Conservation (phyloP, 1,284 basidiomycete genomes). For the Phlebopus sp. region DNA sequence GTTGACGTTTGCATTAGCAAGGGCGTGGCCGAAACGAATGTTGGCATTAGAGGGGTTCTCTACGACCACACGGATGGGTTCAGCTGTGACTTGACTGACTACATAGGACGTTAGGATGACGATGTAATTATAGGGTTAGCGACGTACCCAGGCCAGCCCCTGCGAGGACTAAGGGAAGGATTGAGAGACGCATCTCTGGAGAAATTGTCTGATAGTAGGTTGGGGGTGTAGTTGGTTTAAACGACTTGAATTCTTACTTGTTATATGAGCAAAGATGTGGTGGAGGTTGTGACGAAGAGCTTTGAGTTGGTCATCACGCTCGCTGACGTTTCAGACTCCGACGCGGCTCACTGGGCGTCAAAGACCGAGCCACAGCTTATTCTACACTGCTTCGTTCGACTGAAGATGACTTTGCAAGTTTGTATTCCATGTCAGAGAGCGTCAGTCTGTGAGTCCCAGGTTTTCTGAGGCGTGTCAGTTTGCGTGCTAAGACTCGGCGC, state of each 20-base stretch:
- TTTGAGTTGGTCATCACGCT: not conserved
- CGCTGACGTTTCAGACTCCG: conserved; percentile 22
- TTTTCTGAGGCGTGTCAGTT: no score
- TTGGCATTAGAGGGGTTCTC: conserved; percentile 27
- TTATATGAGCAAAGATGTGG: not conserved
- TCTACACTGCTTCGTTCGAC: no score
- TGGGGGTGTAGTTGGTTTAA: conserved; percentile 2
- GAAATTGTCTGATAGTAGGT: not conserved
- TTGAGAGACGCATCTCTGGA: conserved; percentile 24
- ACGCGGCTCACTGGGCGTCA: conserved; percentile 7
- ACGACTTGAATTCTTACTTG: not conserved
- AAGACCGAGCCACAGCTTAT: not conserved
- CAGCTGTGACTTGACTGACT: conserved; percentile 26
- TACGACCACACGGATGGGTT: conserved; percentile 25
- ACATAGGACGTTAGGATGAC: conserved; percentile 1
- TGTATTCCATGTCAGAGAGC: not conserved
- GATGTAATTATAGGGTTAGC: not conserved
- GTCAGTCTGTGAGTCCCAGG: no score
- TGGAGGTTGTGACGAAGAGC: not conserved
- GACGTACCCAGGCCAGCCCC: conserved; percentile 26
- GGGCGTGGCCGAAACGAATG: conserved; percentile 30
- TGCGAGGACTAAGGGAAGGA: conserved; percentile 26
- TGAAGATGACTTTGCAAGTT: no score
- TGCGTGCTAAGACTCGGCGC: not conserved
- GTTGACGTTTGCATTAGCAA: conserved; percentile 33